A percentile compares a stretch with the other conserved stretches of the same genome.
These are phyloP conservation scores for Microcyclospora tardicrescens DNA, from an alignment of 2,329 filamentous ascomycete genomes.

Conservation along the genomic window DNA sequence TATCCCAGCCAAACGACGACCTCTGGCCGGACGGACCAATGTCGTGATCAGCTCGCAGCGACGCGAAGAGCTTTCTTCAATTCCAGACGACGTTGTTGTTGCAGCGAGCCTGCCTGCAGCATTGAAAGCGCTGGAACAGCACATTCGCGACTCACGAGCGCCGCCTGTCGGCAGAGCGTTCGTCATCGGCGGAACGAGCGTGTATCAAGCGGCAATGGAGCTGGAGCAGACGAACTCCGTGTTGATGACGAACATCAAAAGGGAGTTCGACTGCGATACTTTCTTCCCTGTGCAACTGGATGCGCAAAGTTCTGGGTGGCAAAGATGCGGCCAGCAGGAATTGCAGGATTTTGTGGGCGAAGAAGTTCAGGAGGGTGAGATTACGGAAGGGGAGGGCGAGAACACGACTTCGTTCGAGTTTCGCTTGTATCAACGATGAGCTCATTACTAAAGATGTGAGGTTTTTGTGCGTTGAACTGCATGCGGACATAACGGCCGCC, in stretches of 20 bases:
- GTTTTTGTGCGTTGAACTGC: too few species aligned
- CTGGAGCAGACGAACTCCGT: conserved; percentile 47
- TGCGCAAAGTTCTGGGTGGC: conserved; percentile 37
- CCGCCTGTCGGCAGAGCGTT: conserved; percentile 49
- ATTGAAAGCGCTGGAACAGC: conserved; percentile 20
- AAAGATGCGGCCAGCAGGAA: conserved; percentile 36
- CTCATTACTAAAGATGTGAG: too few species aligned
- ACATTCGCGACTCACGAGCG: conserved; percentile 13
- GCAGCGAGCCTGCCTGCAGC: conserved; percentile 26
- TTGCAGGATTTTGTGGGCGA: conserved; percentile 56
- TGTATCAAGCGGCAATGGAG: conserved; percentile 62
- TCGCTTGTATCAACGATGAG: conserved; percentile 18
- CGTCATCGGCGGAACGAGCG: conserved; percentile 79
- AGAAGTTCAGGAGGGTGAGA: conserved; percentile 40
- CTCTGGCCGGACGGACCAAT: conserved; percentile 68
- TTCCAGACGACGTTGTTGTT: conserved; percentile 40
- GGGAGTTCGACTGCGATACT: conserved; percentile 64
- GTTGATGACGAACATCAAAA: conserved; percentile 54
- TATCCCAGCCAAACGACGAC: conserved; percentile 66
- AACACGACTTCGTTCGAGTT: conserved; percentile 18
- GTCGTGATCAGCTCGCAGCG: conserved; percentile 56
- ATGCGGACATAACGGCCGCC: too few species aligned
- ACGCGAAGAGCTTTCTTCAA: conserved; percentile 9
- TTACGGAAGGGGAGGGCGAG: conserved; percentile 45
- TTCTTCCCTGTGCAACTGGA: conserved; percentile 53